Base-by-base conservation (phyloP, 2,329 filamentous ascomycete species). In the Sarocladium kiliense region DNA sequence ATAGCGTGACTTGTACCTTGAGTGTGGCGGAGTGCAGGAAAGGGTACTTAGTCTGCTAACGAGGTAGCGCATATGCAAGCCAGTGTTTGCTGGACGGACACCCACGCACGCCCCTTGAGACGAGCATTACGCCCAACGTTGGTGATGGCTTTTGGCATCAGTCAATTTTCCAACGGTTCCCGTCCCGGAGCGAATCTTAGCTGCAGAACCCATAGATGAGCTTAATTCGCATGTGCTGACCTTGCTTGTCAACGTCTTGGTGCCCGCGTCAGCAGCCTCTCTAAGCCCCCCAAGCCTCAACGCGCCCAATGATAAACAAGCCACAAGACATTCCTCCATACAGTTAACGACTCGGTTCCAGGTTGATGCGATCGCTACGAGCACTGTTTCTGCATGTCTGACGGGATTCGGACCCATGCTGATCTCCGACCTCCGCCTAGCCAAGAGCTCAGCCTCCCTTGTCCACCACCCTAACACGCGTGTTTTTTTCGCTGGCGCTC, bases 391-490 rank as follows among this genome's bases (percentile, higher is more conserved):
- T 25, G 5, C n/a, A 18, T 21, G 6, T 9, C 18, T 23, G 21
- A 6, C 44, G 44, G 44, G 7, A 27, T 47, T 47, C 44, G 44
- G 44, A 16, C 44, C 18, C 14, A 4, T 47, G 19, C 25, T 6
- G 23, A 30, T 27, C 25, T n/a, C 44, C 44, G 44, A 27, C 44
- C 12, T 16, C 23, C 44, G 10, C 23, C 19, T 11, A 47, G 44
- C 44, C 44, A 47, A 47, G 44, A 7, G 25, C 44, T 47, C 44
- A 21, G 44, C 44, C 44, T 27, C 44, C 16, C 25, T 47, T n/a
- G 44, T 44, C 41, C 25, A 44, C 41, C 21, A 10, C 21, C 7
- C n/a, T 16, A 19, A 44, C 7, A 44, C 41, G 44, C 44, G 23
- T 27, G 44, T 47, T 44, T 44, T 19, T 19, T 39, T n/a, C 36